Evolutionary conservation across 768 basidiomycete species (phyloP).

Genomic region (Panellus pusillus): DNA sequence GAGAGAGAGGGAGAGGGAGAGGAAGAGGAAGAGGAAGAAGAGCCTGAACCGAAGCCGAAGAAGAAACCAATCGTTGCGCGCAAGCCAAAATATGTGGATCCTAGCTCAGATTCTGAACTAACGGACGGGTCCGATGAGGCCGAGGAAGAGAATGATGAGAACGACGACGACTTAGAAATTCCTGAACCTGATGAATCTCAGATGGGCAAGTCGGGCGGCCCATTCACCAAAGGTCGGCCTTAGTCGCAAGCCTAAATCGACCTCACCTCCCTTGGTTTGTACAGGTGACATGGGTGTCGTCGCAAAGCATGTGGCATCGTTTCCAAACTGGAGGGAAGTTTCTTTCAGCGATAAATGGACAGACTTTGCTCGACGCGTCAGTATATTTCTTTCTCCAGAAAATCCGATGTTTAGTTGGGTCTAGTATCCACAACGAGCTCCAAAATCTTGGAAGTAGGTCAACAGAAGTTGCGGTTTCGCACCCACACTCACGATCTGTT

Average conservation of each 20-base stretch:
- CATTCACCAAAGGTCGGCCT: slow-evolving; percentile 42
- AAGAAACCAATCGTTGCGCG: slow-evolving; percentile 26
- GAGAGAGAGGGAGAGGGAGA: slow-evolving; percentile 28
- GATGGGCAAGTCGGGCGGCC: slow-evolving; percentile 53
- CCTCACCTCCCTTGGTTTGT: background rate
- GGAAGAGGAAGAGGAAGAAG: slow-evolving; percentile 25
- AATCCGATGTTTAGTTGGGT: slow-evolving; percentile 2
- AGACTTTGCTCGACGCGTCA: slow-evolving; percentile 35
- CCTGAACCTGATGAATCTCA: slow-evolving; percentile 38
- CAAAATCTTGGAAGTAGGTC: slow-evolving; percentile 50
- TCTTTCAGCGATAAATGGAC: slow-evolving; percentile 53
- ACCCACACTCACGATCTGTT: background rate
- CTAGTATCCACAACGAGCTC: slow-evolving; percentile 55
- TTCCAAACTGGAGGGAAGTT: slow-evolving; percentile 44
- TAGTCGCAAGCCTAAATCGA: background rate
- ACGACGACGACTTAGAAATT: slow-evolving; percentile 36
- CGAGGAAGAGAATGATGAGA: slow-evolving; percentile 29
- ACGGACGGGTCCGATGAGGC: slow-evolving; percentile 28
- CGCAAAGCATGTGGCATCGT: slow-evolving; percentile 57
- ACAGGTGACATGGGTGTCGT: slow-evolving; percentile 59
- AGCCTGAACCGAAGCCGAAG: slow-evolving; percentile 26
- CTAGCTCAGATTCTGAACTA: slow-evolving; percentile 30
- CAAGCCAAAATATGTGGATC: slow-evolving; percentile 35
- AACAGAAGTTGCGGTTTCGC: background rate
- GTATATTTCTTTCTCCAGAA: background rate